Conservation (phyloP, 139 green algal species). For the Chlamydomonas incerta region DNA sequence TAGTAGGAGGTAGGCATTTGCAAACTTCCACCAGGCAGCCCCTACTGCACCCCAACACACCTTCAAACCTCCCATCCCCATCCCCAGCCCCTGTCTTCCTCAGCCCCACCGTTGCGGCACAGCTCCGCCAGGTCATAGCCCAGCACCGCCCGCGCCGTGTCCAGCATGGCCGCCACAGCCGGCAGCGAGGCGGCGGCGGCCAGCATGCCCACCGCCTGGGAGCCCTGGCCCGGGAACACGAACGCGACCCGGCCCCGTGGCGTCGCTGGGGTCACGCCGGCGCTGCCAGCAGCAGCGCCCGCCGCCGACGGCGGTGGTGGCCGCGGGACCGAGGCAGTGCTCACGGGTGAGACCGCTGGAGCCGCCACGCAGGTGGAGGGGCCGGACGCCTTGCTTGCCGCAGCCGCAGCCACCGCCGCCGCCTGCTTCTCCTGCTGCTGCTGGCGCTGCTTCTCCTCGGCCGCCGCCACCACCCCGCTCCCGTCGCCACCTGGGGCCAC, state of each 20-base stretch:
- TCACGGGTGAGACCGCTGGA: too few relatives aligned
- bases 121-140: conserved; percentile 90
- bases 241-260: conserved; percentile 58
- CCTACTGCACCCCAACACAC: too few relatives aligned
- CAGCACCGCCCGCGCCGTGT: conserved; percentile 79
- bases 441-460: too few relatives aligned
- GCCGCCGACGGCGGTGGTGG: neutral
- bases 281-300: neutral
- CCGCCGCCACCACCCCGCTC: too few relatives aligned
- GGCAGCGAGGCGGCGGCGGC: conserved; percentile 63
- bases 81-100: too few relatives aligned
- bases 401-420: neutral
- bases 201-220: conserved; percentile 92
- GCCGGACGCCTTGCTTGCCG: too few relatives aligned
- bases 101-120: conserved; percentile 60
- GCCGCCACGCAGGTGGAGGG: too few relatives aligned
- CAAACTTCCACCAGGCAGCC: too few relatives aligned
- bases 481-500: neutral
- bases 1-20: too few relatives aligned
- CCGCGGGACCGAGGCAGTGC: neutral
- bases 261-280: neutral
- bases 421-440: too few relatives aligned
- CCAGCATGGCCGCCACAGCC: conserved; percentile 86
- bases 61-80: too few relatives aligned
- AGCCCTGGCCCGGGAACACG: conserved; percentile 90